Percentiles rank a stretch among this genome's conserved stretches.
Conservation (phyloP, 306 rosid genomes). For the Corylus americana region DNA sequence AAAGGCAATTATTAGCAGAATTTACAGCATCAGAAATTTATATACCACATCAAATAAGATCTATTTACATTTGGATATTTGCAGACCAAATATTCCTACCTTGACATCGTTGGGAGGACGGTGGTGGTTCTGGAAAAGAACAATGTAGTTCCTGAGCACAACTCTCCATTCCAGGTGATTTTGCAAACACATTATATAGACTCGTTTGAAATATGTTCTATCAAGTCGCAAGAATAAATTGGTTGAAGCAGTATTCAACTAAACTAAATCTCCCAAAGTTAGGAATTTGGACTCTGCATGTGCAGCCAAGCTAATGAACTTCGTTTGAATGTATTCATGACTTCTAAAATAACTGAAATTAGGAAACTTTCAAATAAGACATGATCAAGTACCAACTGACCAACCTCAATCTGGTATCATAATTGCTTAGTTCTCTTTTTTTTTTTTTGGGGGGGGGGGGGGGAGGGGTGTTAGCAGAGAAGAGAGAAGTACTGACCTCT, state of each 20-base stretch:
- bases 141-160: slow-evolving; percentile 89
- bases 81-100: slow-evolving; percentile 91
- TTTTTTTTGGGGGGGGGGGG: background rate
- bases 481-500: no score
- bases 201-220: slow-evolving; percentile 5
- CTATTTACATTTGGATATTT: slow-evolving; percentile 30
- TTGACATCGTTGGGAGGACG: slow-evolving; percentile 91
- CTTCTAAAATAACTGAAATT: background rate
- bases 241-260: background rate
- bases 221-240: slow-evolving; percentile 5
- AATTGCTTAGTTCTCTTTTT: background rate
- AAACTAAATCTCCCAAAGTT: background rate
- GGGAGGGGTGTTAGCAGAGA: background rate
- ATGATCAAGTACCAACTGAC: background rate
- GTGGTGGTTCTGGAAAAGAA: slow-evolving; percentile 87
- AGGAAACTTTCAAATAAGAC: background rate
- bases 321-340: no score
- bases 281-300: background rate
- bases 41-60: slow-evolving; percentile 17
- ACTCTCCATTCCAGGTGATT: slow-evolving; percentile 82
- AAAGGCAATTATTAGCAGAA: slow-evolving; percentile 14
- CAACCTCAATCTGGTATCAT: background rate
- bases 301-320: background rate
- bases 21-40: slow-evolving; percentile 18
- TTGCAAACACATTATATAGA: slow-evolving; percentile 12